Base-by-base conservation (phyloP, 2,329 filamentous ascomycete species). In the Zarea fungicola region DNA sequence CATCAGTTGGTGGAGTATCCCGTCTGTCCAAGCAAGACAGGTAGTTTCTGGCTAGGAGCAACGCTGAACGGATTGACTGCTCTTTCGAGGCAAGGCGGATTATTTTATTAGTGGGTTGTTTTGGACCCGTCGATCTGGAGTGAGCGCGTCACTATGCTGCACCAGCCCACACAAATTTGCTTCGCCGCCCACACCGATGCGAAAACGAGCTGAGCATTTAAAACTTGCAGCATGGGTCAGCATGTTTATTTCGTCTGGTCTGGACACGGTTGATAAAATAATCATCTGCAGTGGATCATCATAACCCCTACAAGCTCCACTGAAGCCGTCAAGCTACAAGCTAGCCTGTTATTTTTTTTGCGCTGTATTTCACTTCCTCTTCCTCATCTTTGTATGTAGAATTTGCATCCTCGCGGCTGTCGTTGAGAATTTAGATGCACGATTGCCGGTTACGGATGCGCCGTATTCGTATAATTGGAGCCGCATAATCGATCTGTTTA, bases 201-300 rank as follows among this genome's bases (percentile, higher is more conserved):
- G 42, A 43, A 43, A 43, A 43, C 42, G 42, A 43, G 26, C 35
- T 13, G n/a, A n/a, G n/a, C n/a, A n/a, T n/a, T n/a, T n/a, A n/a
- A n/a, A n/a, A n/a, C n/a, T n/a, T n/a, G n/a, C n/a, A n/a, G n/a
- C n/a, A n/a, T n/a, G n/a, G n/a, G n/a, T n/a, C n/a, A n/a, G n/a
- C n/a, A n/a, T n/a, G n/a, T n/a, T n/a, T n/a, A n/a, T n/a, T n/a
- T n/a, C n/a, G n/a, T n/a, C n/a, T n/a, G n/a, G n/a, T 19, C 29
- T 7, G 16, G 10, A 32, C 9, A 5, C 13, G 6, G 18, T 16
- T 26, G 26, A 23, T 13, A 32, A 42, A 26, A 34, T 8, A 16
- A 7, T 18, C n/a, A 14, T 19, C 36, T 19, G 26, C 28, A 26
- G 45, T 48, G 45, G 45, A 48, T 35, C 45, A 9, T 16, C 8